Percentiles rank a stretch among this genome's conserved stretches.
Conservation (phyloP, 2,329 filamentous ascomycete species). For the Lecanicillium sp. region DNA sequence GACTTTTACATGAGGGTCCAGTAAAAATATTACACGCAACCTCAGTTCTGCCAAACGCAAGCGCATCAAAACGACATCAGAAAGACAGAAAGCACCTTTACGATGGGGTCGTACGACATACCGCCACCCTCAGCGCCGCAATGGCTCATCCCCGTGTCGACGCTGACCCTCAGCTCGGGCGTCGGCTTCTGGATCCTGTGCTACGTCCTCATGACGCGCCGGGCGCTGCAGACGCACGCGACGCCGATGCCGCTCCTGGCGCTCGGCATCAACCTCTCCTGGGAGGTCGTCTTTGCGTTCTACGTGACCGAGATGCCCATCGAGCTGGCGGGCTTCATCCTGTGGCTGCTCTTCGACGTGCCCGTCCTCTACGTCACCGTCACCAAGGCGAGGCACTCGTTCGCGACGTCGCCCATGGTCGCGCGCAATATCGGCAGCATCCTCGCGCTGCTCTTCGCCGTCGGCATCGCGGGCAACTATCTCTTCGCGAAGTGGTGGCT, state of each 20-base stretch:
- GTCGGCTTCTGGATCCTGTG: constrained; percentile 35
- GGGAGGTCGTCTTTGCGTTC: constrained; percentile 45
- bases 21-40: too few relatives aligned
- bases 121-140: constrained; percentile 28
- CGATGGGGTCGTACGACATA: constrained; percentile 35
- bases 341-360: constrained; percentile 46
- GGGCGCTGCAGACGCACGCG: constrained; percentile 39
- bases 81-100: too few relatives aligned
- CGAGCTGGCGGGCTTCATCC: constrained; percentile 37
- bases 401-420: constrained; percentile 35
- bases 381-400: constrained; percentile 38
- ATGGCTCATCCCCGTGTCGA: constrained; percentile 34
- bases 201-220: constrained; percentile 42
- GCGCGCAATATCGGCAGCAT: constrained; percentile 34
- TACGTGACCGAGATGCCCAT: constrained; percentile 38
- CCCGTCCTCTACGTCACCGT: constrained; percentile 41
- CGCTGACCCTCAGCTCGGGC: constrained; percentile 30
- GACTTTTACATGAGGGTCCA: too few relatives aligned
- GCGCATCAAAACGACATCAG: too few relatives aligned
- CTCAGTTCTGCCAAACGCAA: too few relatives aligned
- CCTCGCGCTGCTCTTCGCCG: constrained; percentile 29
- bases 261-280: constrained; percentile 44
- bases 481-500: constrained; percentile 44
- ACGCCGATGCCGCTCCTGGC: constrained; percentile 45
- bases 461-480: constrained; percentile 34